Percentiles rank a stretch among this genome's conserved stretches.
Conservation (phyloP, 495 filamentous ascomycete genomes). For the Bryoglossum gracile region DNA sequence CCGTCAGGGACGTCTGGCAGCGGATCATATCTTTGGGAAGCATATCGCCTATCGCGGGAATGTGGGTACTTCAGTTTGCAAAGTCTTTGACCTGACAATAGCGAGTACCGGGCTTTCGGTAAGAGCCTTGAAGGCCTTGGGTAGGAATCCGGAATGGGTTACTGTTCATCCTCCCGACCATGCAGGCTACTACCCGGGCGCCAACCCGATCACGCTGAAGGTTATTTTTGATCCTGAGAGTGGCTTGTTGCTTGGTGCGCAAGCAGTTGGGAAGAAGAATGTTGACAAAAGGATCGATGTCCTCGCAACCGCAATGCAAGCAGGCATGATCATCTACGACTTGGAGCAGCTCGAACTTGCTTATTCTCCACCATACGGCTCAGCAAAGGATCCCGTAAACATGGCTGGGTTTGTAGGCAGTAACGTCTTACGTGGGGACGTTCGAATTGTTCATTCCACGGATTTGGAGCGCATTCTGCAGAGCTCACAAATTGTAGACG, state of each 20-base stretch:
- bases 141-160: slow-evolving; percentile 17
- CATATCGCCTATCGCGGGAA: slow-evolving; percentile 23
- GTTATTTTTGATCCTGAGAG: slow-evolving; percentile 20
- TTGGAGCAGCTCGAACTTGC: slow-evolving; percentile 29
- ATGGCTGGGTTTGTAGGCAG: slow-evolving; percentile 27
- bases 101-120: slow-evolving; percentile 23
- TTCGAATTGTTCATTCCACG: slow-evolving; percentile 24
- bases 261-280: slow-evolving; percentile 20
- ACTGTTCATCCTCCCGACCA: slow-evolving; percentile 31
- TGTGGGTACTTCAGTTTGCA: slow-evolving; percentile 25
- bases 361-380: slow-evolving; percentile 30
- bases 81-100: slow-evolving; percentile 25
- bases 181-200: slow-evolving; percentile 30
- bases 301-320: slow-evolving; percentile 26
- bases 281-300: slow-evolving; percentile 31
- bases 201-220: slow-evolving; percentile 23
- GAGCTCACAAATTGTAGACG: slow-evolving; percentile 24
- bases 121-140: slow-evolving; percentile 9
- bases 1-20: slow-evolving; percentile 27
- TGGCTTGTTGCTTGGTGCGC: slow-evolving; percentile 26
- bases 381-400: slow-evolving; percentile 31
- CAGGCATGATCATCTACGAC: slow-evolving; percentile 27
- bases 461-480: slow-evolving; percentile 16
- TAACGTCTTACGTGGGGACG: slow-evolving; percentile 28
- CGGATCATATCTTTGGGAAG: slow-evolving; percentile 27